Conservation (phyloP, 1,284 basidiomycete genomes). For the Thecaphora frezii region DNA sequence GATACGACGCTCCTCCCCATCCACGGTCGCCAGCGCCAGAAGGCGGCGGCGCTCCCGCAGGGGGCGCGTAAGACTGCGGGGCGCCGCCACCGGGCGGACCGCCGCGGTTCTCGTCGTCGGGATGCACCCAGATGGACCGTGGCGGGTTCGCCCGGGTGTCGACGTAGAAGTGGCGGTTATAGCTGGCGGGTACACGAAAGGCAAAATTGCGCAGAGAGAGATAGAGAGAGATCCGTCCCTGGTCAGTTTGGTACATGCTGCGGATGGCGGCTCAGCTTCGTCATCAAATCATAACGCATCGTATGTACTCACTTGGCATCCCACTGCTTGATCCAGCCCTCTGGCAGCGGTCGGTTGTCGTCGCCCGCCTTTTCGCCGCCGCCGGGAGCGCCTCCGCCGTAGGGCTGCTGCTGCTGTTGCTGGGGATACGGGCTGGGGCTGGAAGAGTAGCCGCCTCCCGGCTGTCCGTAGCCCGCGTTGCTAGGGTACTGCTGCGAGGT, state of each 20-base stretch:
- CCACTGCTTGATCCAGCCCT: conserved; percentile 55
- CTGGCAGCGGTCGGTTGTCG: conserved; percentile 43
- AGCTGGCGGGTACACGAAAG: conserved; percentile 10
- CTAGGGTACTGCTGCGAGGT: conserved; percentile 21
- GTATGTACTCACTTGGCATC: conserved; percentile 36
- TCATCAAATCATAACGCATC: no score
- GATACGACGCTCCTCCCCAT: conserved; percentile 6
- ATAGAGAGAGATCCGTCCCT: no score
- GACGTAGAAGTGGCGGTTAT: conserved; percentile 55
- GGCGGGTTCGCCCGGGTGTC: conserved; percentile 52
- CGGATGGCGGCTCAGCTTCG: no score
- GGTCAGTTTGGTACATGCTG: no score
- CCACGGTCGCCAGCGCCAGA: conserved; percentile 17
- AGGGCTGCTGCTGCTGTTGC: conserved; percentile 8
- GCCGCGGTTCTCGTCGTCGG: conserved; percentile 34
- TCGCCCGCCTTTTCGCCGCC: conserved; percentile 22
- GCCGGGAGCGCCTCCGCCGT: conserved; percentile 4
- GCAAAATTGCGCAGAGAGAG: no score
- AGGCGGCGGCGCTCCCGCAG: conserved; percentile 17
- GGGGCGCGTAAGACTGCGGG: conserved; percentile 3
- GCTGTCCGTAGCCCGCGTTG: conserved; percentile 16
- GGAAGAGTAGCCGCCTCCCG: conserved; percentile 8
- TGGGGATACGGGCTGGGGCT: conserved; percentile 6
- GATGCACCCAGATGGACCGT: conserved; percentile 54
- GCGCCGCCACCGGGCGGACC: not conserved